These are phyloP conservation scores for Setaria viridis DNA, from an alignment of 202 grass and related monocot species.

Conservation along the genomic window DNA sequence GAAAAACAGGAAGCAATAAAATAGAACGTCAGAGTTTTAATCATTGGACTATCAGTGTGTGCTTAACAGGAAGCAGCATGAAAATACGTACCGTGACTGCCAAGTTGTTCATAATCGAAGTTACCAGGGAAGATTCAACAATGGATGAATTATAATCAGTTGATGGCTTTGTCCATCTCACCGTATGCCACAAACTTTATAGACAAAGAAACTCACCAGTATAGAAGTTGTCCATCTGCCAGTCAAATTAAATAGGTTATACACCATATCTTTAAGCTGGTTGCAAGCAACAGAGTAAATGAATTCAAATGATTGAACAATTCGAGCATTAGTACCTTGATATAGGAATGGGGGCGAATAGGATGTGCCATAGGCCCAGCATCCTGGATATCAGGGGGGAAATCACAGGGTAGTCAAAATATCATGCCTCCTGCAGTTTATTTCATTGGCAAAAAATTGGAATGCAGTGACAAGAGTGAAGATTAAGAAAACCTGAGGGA, in stretches of 20 bases:
- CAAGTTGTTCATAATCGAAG: constrained; percentile 35
- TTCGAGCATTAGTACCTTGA: constrained; percentile 74
- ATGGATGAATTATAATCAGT: constrained; percentile 36
- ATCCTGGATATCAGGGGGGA: constrained; percentile 73
- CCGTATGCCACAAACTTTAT: constrained; percentile 22
- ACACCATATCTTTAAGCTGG: constrained; percentile 15
- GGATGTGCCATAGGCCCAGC: constrained; percentile 98
- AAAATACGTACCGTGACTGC: constrained; percentile 74
- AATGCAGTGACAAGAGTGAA: constrained; percentile 24
- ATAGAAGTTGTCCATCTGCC: constrained; percentile 99
- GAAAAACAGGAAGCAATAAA: constrained; percentile 43
- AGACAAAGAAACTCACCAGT: constrained; percentile 63
- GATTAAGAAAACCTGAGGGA: constrained; percentile 83
- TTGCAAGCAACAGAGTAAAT: constrained; percentile 36
- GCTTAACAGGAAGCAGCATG: constrained; percentile 31
- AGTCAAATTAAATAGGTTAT: constrained; percentile 53
- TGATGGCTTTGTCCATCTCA: constrained; percentile 7
- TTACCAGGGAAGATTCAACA: constrained; percentile 40
- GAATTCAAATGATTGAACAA: constrained; percentile 31
- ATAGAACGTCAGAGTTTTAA: constrained; percentile 45
- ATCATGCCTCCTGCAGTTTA: constrained; percentile 18
- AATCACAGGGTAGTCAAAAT: constrained; percentile 36
- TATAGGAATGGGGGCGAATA: constrained; percentile 95
- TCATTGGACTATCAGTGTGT: constrained; percentile 22
- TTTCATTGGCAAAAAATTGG: constrained; percentile 21